Percentiles rank a stretch among this genome's conserved stretches.
Evolutionary conservation across 148 eudicot genomes (phyloP).

Genomic region (Fagopyrum esculentum): DNA sequence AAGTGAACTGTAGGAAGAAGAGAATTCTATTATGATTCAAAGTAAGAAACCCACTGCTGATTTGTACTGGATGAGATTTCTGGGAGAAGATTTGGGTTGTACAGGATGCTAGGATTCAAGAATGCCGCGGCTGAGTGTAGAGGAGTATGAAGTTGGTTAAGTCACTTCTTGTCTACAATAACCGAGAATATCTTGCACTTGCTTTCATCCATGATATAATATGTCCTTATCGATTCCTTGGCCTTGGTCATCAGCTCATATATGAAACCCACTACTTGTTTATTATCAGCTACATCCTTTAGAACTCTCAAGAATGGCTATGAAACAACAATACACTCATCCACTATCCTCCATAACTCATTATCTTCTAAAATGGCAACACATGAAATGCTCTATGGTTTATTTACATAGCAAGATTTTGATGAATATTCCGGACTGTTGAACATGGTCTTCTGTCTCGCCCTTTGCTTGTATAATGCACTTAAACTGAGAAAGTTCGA

Average conservation of each 20-base stretch:
- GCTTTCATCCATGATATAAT: constrained; percentile 92
- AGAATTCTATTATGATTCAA: too few relatives aligned
- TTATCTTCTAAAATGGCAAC: constrained; percentile 62
- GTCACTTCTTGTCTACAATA: constrained; percentile 84
- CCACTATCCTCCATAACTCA: constrained; percentile 82
- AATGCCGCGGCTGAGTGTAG: constrained; percentile 92
- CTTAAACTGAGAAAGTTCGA: constrained; percentile 76
- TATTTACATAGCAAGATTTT: constrained; percentile 41
- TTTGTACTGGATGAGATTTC: too few relatives aligned
- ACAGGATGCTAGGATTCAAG: constrained; percentile 88
- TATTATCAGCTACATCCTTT: constrained; percentile 81
- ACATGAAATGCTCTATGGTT: constrained; percentile 63
- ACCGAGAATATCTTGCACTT: constrained; percentile 82
- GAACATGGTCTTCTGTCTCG: constrained; percentile 75
- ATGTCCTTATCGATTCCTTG: constrained; percentile 84
- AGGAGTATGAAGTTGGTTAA: constrained; percentile 77
- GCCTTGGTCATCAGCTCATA: constrained; percentile 93
- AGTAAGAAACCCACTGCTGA: too few relatives aligned
- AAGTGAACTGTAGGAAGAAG: too few relatives aligned
- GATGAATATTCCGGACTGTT: constrained; percentile 68
- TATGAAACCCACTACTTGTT: constrained; percentile 66
- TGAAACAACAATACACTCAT: constrained; percentile 83
- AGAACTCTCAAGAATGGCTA: constrained; percentile 85
- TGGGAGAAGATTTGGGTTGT: constrained; percentile 35
- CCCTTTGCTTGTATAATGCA: constrained; percentile 65